Conservation (phyloP, 306 rosid genomes). For the Acacia crassicarpa region DNA sequence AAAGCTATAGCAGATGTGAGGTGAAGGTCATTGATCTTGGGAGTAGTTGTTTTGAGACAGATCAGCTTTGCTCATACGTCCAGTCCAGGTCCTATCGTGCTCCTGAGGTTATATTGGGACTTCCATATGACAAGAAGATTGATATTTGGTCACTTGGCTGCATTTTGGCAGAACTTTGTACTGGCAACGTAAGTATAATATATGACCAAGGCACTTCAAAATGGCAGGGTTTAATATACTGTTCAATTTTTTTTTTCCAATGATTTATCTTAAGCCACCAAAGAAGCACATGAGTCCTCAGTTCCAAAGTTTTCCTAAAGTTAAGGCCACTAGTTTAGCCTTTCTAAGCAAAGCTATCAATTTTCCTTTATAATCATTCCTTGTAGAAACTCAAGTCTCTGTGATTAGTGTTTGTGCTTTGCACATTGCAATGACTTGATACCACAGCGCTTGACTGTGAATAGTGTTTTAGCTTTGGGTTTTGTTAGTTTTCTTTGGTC, state of each 20-base stretch:
- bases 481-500: background rate
- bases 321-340: background rate
- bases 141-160: slow-evolving; percentile 99
- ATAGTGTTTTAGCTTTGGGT: background rate
- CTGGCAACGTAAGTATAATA: slow-evolving; percentile 83
- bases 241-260: background rate
- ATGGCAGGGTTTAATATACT: background rate
- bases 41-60: slow-evolving; percentile 98
- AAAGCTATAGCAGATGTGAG: slow-evolving; percentile 98
- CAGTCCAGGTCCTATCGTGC: slow-evolving; percentile 99
- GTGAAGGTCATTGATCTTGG: slow-evolving; percentile 99
- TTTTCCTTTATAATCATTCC: slow-evolving; percentile 14
- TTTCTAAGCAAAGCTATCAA: background rate
- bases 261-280: background rate
- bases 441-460: background rate
- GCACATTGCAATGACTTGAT: background rate
- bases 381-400: slow-evolving; percentile 13
- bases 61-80: slow-evolving; percentile 97
- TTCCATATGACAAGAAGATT: slow-evolving; percentile 93
- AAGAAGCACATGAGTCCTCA: background rate
- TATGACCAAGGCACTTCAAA: slow-evolving; percentile 7
- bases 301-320: slow-evolving; percentile 4
- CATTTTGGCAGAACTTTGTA: slow-evolving; percentile 97
- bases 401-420: background rate
- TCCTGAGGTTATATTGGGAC: slow-evolving; percentile 98